phyloP scores from a whole-genome alignment of 257 asterid species.

The Solanum ossicruentum region DNA sequence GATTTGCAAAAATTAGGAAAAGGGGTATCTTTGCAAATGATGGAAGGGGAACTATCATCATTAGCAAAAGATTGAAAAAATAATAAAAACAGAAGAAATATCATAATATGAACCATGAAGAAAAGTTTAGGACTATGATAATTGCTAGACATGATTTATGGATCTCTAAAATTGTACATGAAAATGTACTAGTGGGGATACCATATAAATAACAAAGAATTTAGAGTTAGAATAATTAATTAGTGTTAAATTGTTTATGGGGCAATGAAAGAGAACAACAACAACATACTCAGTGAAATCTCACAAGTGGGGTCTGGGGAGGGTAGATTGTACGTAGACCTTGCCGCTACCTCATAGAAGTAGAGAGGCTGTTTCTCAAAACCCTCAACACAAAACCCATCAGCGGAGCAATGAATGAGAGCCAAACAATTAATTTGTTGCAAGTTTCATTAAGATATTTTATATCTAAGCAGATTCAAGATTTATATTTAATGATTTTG shows the following conservation, averaged over 20 bases:
- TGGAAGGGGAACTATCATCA: not conserved
- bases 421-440: not conserved
- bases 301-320: no score
- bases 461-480: no score
- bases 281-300: no score
- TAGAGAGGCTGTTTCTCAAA: no score
- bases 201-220: not conserved
- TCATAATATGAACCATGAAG: not conserved
- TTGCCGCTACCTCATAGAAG: no score
- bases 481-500: no score
- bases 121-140: not conserved
- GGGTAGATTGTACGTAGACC: no score
- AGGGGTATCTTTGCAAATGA: slow-evolving; percentile 8
- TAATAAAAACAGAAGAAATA: not conserved
- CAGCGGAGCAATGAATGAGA: no score
- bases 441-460: no score
- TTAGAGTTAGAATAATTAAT: not conserved
- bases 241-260: not conserved
- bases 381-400: no score
- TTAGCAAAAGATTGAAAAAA: not conserved
- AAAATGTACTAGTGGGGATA: not conserved
- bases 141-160: not conserved
- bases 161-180: not conserved
- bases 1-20: slow-evolving; percentile 7
- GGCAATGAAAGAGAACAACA: no score